Evolutionary conservation across 176 grass and related monocot genomes (phyloP).

Genomic region (Paspalum vaginatum): DNA sequence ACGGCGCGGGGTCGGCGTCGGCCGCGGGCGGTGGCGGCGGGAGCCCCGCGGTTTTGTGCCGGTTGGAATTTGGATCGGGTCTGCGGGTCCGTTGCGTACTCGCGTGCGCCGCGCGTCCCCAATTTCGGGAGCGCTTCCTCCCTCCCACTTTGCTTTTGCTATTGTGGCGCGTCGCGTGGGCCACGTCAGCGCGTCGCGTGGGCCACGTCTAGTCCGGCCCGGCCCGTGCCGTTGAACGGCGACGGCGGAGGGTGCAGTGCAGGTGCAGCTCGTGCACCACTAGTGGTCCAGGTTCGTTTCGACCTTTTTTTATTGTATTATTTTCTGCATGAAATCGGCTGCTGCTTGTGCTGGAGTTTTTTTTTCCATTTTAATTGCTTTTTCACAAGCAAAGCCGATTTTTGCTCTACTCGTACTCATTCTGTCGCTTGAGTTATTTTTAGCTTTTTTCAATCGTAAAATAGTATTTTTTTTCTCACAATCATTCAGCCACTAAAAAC

Average conservation of each 20-base stretch:
- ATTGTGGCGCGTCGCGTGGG: too few species aligned
- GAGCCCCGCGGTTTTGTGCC: neutral
- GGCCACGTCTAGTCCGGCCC: neutral
- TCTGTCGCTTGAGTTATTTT: too few species aligned
- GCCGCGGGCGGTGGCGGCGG: neutral
- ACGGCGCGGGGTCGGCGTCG: neutral
- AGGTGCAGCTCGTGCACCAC: neutral
- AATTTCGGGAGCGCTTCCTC: neutral
- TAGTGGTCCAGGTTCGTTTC: neutral
- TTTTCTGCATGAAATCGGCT: too few species aligned
- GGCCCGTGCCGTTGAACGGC: neutral
- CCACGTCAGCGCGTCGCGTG: conserved; percentile 31
- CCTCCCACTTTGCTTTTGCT: neutral
- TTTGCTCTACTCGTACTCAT: too few species aligned
- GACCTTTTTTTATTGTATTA: too few species aligned
- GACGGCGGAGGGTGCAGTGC: neutral
- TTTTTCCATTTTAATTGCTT: too few species aligned
- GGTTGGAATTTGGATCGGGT: neutral
- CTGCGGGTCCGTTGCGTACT: neutral
- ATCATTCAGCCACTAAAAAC: too few species aligned
- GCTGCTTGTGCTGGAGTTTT: too few species aligned
- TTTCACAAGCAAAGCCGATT: too few species aligned
- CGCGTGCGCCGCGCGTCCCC: neutral
- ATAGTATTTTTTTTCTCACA: too few species aligned
- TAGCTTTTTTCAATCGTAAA: too few species aligned